Conservation (phyloP, 352 stramenopile genomes). For the Blastocystis sp. region DNA sequence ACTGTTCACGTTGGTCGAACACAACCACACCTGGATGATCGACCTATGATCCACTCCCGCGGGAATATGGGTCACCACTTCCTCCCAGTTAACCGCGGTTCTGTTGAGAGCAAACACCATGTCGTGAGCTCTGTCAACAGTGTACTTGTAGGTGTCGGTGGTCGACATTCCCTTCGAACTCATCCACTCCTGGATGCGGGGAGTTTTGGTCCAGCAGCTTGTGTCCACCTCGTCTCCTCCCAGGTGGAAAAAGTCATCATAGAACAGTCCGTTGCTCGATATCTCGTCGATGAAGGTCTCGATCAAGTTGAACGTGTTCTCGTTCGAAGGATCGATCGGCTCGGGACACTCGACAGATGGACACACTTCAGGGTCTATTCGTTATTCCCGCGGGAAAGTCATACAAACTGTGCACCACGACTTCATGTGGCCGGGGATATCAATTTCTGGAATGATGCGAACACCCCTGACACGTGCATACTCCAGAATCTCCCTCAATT, state of each 20-base stretch:
- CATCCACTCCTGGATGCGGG: constrained; percentile 66
- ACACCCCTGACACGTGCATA: constrained; percentile 68
- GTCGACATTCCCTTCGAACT: constrained; percentile 62
- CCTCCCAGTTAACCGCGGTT: constrained; percentile 69
- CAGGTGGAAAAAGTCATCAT: constrained; percentile 69
- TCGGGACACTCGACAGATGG: constrained; percentile 60
- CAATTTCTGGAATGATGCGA: constrained; percentile 69
- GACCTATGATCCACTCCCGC: constrained; percentile 57
- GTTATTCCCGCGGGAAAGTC: background rate
- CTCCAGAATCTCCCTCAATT: constrained; percentile 67
- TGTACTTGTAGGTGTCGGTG: constrained; percentile 67
- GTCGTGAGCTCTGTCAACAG: constrained; percentile 65
- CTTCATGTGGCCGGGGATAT: constrained; percentile 69
- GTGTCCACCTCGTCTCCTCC: constrained; percentile 71
- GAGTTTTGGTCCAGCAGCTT: constrained; percentile 65
- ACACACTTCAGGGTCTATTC: constrained; percentile 64
- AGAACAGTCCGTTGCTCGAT: constrained; percentile 64
- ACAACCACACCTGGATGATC: constrained; percentile 68
- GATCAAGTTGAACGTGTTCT: constrained; percentile 65
- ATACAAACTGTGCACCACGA: constrained; percentile 62
- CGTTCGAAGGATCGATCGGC: constrained; percentile 62
- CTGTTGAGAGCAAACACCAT: constrained; percentile 62
- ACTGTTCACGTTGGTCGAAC: constrained; percentile 37
- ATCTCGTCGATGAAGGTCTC: constrained; percentile 63
- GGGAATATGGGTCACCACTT: constrained; percentile 67